These are phyloP conservation scores for Aspergillus carbonarius DNA, from an alignment of 2,329 filamentous ascomycete species.

Conservation along the genomic window DNA sequence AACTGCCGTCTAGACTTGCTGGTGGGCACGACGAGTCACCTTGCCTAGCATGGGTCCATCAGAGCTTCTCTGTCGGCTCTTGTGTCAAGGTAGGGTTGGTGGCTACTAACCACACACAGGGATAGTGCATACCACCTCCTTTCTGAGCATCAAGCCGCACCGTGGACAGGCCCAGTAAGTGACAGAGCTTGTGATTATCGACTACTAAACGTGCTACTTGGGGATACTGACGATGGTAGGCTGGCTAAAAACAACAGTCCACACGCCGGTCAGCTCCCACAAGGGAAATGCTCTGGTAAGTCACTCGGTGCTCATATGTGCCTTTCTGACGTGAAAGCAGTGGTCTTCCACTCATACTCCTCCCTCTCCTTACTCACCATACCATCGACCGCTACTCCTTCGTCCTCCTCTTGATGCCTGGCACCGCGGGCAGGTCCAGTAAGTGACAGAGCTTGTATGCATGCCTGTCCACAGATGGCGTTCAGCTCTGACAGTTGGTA, in stretches of 20 bases:
- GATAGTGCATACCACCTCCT: slow-evolving; percentile 7
- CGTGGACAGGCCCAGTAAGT: slow-evolving; percentile 21
- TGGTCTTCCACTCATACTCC: background rate
- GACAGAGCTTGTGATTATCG: slow-evolving; percentile 14
- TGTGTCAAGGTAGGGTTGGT: background rate
- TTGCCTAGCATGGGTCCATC: background rate
- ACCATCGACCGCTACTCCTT: background rate
- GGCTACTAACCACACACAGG: background rate
- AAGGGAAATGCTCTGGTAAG: slow-evolving; percentile 9
- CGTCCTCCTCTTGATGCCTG: background rate
- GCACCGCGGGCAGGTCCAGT: slow-evolving; percentile 14
- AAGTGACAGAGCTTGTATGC: slow-evolving; percentile 25
- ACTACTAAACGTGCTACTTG: background rate
- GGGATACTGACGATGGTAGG: slow-evolving; percentile 3
- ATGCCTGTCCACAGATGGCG: background rate
- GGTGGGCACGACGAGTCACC: background rate
- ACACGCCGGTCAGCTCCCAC: slow-evolving; percentile 2
- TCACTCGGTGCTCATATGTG: background rate
- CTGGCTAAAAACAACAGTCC: slow-evolving; percentile 14
- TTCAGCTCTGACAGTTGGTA: background rate
- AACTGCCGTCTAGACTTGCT: background rate
- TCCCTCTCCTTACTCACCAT: background rate
- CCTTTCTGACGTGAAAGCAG: background rate
- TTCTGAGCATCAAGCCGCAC: slow-evolving; percentile 15
- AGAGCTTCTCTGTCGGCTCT: background rate